phyloP scores from a whole-genome alignment of 805 yeast species.

The Kuraishia piskuri region DNA sequence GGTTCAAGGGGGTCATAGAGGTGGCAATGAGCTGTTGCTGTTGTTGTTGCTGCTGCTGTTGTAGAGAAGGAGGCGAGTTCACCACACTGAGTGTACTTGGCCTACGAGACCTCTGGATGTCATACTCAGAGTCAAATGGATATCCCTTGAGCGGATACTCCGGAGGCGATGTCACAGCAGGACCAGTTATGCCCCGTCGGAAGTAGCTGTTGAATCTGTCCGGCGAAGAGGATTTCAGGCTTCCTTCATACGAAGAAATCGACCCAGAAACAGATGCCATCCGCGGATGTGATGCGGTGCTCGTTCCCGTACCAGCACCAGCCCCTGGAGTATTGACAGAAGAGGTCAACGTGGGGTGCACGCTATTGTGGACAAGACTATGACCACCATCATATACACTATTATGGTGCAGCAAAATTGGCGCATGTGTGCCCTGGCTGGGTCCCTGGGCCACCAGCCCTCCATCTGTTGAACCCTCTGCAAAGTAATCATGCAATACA shows the following conservation, averaged over 20 bases:
- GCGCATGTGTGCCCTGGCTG: not conserved
- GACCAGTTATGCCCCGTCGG: slow-evolving; percentile 17
- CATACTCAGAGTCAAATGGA: not conserved
- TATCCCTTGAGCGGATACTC: not conserved
- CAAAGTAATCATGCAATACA: slow-evolving; percentile 41
- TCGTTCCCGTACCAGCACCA: not conserved
- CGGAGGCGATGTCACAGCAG: not conserved
- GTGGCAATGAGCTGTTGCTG: not conserved
- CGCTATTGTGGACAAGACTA: not conserved
- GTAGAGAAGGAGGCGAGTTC: not conserved
- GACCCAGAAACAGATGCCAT: slow-evolving; percentile 9
- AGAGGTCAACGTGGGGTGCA: not conserved
- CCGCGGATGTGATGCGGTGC: slow-evolving; percentile 1
- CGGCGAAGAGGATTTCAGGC: slow-evolving; percentile 20
- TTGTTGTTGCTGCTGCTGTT: not conserved
- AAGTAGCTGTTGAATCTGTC: slow-evolving; percentile 15
- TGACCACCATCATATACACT: not conserved
- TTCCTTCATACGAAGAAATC: slow-evolving; percentile 9
- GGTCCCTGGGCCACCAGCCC: not conserved
- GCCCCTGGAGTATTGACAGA: not conserved
- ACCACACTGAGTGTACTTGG: not conserved
- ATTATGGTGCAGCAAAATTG: not conserved
- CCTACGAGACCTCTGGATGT: not conserved
- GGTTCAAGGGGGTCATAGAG: not conserved
- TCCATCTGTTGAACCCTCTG: not conserved